Base-by-base conservation (phyloP, 495 filamentous ascomycete species). In the Aspergillus sclerotioniger region DNA sequence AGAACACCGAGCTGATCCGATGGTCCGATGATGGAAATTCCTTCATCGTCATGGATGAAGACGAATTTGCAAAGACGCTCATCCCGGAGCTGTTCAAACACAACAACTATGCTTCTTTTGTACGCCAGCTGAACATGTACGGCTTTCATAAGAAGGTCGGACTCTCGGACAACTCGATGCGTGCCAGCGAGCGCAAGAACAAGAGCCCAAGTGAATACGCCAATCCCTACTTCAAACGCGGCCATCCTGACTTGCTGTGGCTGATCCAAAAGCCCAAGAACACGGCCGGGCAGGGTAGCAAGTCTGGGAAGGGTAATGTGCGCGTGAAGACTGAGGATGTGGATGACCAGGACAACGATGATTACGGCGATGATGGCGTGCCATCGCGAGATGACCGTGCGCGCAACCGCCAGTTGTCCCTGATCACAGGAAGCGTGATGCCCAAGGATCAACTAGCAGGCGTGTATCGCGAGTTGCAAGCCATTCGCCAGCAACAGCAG, bases 11-110 rank as follows among this genome's bases (percentile, higher is more conserved):
- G 12, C 76, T 99, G 47, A 99, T 99, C 64, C 88, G 95, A 61
- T 99, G 94, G 94, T 97, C 95, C 0, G 90, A 95, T 59, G 87
- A 90, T 68, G 94, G 94, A 16, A 91, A 95, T 66, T 96, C 93
- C 3, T 99, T 99, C 70, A 87, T 98, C 43, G 94, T 99, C 8
- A 73, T 97, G 5, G 95, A 99, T 66, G 94, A 99, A 71, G 94
- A 99, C 67, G 95, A 98, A 69, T 99, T 99, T 72, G 95, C 94
- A n/a, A 92, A 91, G 69, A 96, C 87, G 0, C 71, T 99, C 57
- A 98, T 99, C 49, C 94, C 94, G 3, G 94, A 98, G 67, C 80
- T 97, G 8, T 99, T 98, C 82, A 99, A 99, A 69, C 95, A 98
- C 73, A 98, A 96, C 71, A 99, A 98, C 71, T 99, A 98, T 71